Evolutionary conservation across 1,284 basidiomycete species (phyloP).

Genomic region (Tilletia horrida): DNA sequence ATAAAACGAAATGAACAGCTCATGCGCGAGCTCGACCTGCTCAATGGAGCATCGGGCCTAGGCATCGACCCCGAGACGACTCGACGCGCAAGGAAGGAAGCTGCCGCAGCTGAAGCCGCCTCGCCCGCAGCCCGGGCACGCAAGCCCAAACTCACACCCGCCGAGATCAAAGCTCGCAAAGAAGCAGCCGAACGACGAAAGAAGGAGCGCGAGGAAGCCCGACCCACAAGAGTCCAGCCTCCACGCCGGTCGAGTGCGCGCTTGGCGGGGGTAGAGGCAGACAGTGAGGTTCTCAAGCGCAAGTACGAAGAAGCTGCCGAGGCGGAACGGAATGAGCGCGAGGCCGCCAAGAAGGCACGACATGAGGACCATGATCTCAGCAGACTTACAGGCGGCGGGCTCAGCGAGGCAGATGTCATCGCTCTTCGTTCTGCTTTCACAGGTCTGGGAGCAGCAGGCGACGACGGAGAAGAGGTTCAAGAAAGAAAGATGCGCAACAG

Average conservation of each 20-base stretch:
- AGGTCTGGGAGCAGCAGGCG: constrained; percentile 14
- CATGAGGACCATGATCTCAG: constrained; percentile 39
- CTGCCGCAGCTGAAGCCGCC: neutral
- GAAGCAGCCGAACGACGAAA: constrained; percentile 23
- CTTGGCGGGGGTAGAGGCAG: constrained; percentile 34
- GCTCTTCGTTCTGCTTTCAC: constrained; percentile 28
- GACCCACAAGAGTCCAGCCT: constrained; percentile 31
- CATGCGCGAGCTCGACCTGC: constrained; percentile 46
- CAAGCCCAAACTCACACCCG: constrained; percentile 28
- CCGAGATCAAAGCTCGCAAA: constrained; percentile 13
- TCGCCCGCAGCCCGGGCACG: constrained; percentile 7
- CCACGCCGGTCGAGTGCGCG: constrained; percentile 36
- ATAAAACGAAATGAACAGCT: constrained; percentile 50
- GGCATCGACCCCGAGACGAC: constrained; percentile 25
- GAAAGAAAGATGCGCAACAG: constrained; percentile 18
- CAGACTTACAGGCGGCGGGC: constrained; percentile 30
- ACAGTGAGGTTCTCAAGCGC: constrained; percentile 36
- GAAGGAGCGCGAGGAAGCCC: constrained; percentile 15
- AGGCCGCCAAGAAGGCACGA: constrained; percentile 35
- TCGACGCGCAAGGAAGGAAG: neutral
- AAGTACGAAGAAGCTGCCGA: constrained; percentile 41
- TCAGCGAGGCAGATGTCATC: constrained; percentile 29
- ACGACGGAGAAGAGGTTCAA: constrained; percentile 25
- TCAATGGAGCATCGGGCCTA: constrained; percentile 31
- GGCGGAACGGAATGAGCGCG: constrained; percentile 29